Conservation (phyloP, 2,329 filamentous ascomycete species). For the Cytospora schulzeri region DNA sequence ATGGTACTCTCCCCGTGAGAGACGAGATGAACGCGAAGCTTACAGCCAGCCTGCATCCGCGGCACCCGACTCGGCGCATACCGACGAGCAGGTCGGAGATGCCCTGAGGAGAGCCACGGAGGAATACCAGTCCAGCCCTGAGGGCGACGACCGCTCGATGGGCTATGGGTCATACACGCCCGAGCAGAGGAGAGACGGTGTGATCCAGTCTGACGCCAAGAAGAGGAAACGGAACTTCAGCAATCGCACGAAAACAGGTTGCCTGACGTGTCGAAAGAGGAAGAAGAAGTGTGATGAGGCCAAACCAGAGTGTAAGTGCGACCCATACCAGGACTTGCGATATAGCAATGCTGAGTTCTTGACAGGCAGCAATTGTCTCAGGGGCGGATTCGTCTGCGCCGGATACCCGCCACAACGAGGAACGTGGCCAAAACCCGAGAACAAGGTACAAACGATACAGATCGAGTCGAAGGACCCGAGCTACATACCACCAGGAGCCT, state of each 20-base stretch:
- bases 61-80: slow-evolving; percentile 47
- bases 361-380: slow-evolving; percentile 82
- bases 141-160: slow-evolving; percentile 51
- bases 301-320: slow-evolving; percentile 81
- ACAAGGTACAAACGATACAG: slow-evolving; percentile 67
- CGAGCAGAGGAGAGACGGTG: slow-evolving; percentile 50
- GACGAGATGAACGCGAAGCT: slow-evolving; percentile 49
- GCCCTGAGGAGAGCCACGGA: slow-evolving; percentile 47
- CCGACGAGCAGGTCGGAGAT: slow-evolving; percentile 53
- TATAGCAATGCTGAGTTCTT: slow-evolving; percentile 16
- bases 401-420: slow-evolving; percentile 84
- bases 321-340: background rate
- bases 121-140: slow-evolving; percentile 58
- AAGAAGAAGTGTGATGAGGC: slow-evolving; percentile 99
- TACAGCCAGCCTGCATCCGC: slow-evolving; percentile 51
- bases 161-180: slow-evolving; percentile 48
- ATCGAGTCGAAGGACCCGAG: slow-evolving; percentile 80
- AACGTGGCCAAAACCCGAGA: slow-evolving; percentile 76
- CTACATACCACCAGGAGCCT: slow-evolving; percentile 63
- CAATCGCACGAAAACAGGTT: slow-evolving; percentile 94
- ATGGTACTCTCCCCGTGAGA: slow-evolving; percentile 50
- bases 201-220: slow-evolving; percentile 63
- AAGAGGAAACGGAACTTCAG: slow-evolving; percentile 83
- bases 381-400: slow-evolving; percentile 86
- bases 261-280: slow-evolving; percentile 84